Conservation (phyloP, 305 asterid genomes). For the Euphrasia arctica region DNA sequence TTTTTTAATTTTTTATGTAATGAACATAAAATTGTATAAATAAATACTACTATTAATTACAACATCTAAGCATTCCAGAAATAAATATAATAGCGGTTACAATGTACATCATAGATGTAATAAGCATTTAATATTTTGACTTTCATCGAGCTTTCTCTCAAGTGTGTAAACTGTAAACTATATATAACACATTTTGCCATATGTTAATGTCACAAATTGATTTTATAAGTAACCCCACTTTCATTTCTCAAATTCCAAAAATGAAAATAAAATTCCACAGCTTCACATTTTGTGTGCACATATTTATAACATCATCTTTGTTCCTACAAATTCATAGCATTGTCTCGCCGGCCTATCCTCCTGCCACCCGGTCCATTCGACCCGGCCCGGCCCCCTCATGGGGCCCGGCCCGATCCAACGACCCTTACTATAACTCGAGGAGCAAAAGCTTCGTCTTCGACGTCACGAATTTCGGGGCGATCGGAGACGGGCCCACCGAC, state of each 20-base stretch:
- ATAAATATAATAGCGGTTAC: too few relatives aligned
- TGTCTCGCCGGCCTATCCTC: neutral
- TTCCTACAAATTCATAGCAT: conserved; percentile 4
- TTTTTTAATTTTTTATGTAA: too few relatives aligned
- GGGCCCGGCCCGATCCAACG: conserved; percentile 9
- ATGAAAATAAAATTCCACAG: neutral
- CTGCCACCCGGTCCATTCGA: neutral
- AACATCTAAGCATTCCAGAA: too few relatives aligned
- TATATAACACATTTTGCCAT: neutral
- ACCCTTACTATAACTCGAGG: neutral
- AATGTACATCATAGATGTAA: too few relatives aligned
- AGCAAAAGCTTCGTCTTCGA: conserved; percentile 48
- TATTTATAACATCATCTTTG: conserved; percentile 17
- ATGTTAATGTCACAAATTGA: neutral
- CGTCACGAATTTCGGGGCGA: conserved; percentile 69
- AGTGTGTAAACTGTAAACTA: too few relatives aligned
- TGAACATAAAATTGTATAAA: too few relatives aligned
- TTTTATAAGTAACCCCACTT: too few relatives aligned
- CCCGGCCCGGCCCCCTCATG: neutral
- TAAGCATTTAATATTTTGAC: too few relatives aligned
- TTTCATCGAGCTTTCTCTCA: too few relatives aligned
- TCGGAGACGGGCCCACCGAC: conserved; percentile 72
- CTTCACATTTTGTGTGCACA: neutral
- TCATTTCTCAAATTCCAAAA: too few relatives aligned
- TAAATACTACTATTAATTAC: too few relatives aligned